These are phyloP conservation scores for Fragaria iinumae DNA, from an alignment of 306 rosid genomes.

Conservation along the genomic window DNA sequence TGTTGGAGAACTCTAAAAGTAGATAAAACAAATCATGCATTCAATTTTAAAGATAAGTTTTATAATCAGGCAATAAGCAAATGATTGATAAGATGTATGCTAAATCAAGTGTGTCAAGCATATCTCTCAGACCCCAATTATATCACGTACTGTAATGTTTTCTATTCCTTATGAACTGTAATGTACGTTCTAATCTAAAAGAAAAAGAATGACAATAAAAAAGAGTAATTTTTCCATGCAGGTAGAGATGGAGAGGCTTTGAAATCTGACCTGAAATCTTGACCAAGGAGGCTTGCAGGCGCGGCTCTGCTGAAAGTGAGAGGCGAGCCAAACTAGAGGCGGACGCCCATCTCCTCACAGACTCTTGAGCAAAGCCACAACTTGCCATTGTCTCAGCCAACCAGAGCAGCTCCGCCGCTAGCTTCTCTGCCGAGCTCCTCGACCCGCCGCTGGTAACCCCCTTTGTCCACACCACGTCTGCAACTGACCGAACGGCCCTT, in stretches of 20 bases:
- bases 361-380: slow-evolving; percentile 53
- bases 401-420: slow-evolving; percentile 70
- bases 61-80: background rate
- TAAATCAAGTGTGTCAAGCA: too few relatives aligned
- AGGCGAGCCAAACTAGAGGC: slow-evolving; percentile 56
- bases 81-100: background rate
- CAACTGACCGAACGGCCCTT: slow-evolving; percentile 29
- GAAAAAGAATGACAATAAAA: too few relatives aligned
- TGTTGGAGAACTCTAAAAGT: too few relatives aligned
- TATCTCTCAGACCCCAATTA: background rate
- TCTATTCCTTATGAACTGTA: too few relatives aligned
- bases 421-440: slow-evolving; percentile 54
- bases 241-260: too few relatives aligned
- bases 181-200: too few relatives aligned
- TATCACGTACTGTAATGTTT: too few relatives aligned
- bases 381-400: slow-evolving; percentile 57
- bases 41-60: too few relatives aligned
- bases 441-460: background rate
- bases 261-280: slow-evolving; percentile 51
- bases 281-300: slow-evolving; percentile 56
- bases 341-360: slow-evolving; percentile 49
- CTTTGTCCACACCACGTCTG: slow-evolving; percentile 10
- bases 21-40: too few relatives aligned
- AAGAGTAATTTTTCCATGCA: too few relatives aligned
- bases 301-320: slow-evolving; percentile 61